Percentiles rank a stretch among this genome's conserved stretches.
These are phyloP conservation scores for Copromyces sp. DNA, from an alignment of 495 filamentous ascomycete genomes.

Conservation along the genomic window DNA sequence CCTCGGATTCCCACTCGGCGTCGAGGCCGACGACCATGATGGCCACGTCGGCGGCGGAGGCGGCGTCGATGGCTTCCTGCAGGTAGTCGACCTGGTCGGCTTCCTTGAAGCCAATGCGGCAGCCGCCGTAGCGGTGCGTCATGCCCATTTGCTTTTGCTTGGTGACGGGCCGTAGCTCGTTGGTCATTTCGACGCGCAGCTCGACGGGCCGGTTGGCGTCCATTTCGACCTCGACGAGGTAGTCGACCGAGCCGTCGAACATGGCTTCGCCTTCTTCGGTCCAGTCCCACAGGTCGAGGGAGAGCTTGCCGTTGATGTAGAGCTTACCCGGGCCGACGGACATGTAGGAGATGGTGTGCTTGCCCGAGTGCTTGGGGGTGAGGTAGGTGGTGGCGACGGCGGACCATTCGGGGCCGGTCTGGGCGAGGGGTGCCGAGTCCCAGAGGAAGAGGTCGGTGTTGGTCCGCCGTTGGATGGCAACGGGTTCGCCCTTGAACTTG, in stretches of 20 bases:
- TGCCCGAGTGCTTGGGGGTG: constrained; percentile 43
- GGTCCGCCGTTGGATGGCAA: constrained; percentile 40
- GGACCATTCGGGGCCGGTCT: constrained; percentile 51
- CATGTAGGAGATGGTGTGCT: constrained; percentile 67
- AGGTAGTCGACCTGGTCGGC: constrained; percentile 61
- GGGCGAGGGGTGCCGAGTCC: constrained; percentile 51
- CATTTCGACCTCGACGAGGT: constrained; percentile 43
- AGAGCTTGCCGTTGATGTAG: constrained; percentile 55
- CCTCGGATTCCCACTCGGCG: constrained; percentile 83
- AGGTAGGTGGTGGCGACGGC: constrained; percentile 47
- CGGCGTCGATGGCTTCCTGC: constrained; percentile 58
- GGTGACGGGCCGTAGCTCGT: constrained; percentile 44
- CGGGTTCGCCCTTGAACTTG: constrained; percentile 46
- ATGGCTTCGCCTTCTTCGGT: constrained; percentile 55
- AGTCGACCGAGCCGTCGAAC: constrained; percentile 48
- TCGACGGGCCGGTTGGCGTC: constrained; percentile 37
- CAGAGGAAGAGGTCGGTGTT: constrained; percentile 59
- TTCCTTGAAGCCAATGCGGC: constrained; percentile 66
- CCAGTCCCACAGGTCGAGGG: constrained; percentile 68
- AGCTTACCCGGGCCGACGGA: constrained; percentile 65
- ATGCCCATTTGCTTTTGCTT: constrained; percentile 41
- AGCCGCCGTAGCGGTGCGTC: constrained; percentile 57
- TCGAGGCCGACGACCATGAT: constrained; percentile 73
- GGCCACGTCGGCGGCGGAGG: constrained; percentile 60
- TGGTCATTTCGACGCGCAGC: constrained; percentile 48